A percentile compares a stretch with the other conserved stretches of the same genome.
phyloP scores from a whole-genome alignment of 2,329 filamentous ascomycete genomes.

The Camillea tinctor region DNA sequence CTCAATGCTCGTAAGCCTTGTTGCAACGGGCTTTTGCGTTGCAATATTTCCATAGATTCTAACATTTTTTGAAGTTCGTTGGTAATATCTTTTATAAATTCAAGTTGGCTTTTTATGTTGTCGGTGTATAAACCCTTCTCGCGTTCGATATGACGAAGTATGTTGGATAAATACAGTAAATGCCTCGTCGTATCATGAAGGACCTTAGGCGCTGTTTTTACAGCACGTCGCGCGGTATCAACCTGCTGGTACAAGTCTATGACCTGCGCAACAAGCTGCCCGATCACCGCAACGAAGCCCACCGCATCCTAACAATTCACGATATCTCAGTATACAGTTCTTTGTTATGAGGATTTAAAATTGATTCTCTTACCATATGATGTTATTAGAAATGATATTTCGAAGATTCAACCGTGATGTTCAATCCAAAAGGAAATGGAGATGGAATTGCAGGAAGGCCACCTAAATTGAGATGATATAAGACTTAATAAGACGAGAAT shows the following conservation, averaged over 20 bases:
- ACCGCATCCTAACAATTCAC: not conserved
- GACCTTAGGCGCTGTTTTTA: not conserved
- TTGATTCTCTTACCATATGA: no score
- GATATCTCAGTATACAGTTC: not conserved
- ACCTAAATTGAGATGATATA: no score
- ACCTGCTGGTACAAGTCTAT: not conserved
- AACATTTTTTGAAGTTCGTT: not conserved
- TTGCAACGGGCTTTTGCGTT: not conserved
- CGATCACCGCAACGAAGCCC: not conserved
- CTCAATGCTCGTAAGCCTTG: not conserved
- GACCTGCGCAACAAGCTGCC: not conserved
- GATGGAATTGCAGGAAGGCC: no score
- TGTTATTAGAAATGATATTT: no score
- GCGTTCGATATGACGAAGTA: not conserved
- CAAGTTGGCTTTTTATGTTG: not conserved
- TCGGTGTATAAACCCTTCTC: not conserved
- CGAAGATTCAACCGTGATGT: no score
- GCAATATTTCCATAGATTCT: not conserved
- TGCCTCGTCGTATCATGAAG: not conserved
- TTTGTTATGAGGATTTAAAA: no score
- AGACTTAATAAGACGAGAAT: no score
- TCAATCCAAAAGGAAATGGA: no score
- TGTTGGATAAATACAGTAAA: not conserved
- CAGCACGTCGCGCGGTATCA: not conserved
- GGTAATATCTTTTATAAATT: not conserved